Conservation (phyloP, 1,139 yeast genomes). For the Saccharomyces pastorianus region DNA sequence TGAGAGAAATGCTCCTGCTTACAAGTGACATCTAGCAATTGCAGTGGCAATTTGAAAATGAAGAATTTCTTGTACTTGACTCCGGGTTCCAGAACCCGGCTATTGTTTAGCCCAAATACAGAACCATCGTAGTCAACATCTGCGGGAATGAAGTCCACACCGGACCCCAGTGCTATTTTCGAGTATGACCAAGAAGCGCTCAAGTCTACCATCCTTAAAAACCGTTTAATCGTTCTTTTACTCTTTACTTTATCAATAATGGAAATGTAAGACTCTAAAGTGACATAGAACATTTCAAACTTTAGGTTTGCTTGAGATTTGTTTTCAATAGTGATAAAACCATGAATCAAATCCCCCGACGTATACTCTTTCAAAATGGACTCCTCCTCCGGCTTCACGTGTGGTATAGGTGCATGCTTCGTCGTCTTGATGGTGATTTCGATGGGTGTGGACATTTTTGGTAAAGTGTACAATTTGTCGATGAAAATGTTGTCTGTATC, state of each 20-base stretch:
- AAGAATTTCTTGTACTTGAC: constrained; percentile 52
- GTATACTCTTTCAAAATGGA: constrained; percentile 39
- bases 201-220: constrained; percentile 36
- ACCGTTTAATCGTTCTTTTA: constrained; percentile 30
- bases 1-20: constrained; percentile 46
- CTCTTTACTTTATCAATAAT: constrained; percentile 27
- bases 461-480: constrained; percentile 32
- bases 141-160: constrained; percentile 41
- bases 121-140: constrained; percentile 44
- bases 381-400: constrained; percentile 29
- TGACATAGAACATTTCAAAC: constrained; percentile 50
- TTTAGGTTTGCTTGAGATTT: constrained; percentile 35
- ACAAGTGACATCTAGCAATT: constrained; percentile 50
- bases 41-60: constrained; percentile 52
- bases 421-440: constrained; percentile 33
- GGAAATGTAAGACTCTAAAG: constrained; percentile 43
- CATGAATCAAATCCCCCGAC: constrained; percentile 49
- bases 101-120: constrained; percentile 44
- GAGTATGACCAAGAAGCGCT: constrained; percentile 38
- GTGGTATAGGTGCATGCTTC: constrained; percentile 30
- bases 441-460: constrained; percentile 27
- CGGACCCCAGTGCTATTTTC: constrained; percentile 35
- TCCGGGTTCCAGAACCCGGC: constrained; percentile 43
- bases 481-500: constrained; percentile 25
- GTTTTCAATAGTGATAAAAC: constrained; percentile 43